A percentile compares a stretch with the other conserved stretches of the same genome.
Conservation (phyloP, 1,284 basidiomycete species). For the Sphagnurus paluster region DNA sequence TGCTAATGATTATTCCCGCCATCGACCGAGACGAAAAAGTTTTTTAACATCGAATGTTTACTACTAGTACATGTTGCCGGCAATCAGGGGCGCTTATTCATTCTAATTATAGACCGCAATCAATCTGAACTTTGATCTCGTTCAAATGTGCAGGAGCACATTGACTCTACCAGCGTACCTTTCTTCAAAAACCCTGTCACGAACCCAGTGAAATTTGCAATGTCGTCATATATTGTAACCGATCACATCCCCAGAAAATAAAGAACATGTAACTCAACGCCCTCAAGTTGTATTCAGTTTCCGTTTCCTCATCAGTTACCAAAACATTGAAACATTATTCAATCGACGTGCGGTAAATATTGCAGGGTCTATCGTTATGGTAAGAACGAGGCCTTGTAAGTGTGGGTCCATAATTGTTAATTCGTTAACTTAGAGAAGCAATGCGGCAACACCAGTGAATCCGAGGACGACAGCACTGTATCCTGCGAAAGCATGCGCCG, state of each 20-base stretch:
- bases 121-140: no score
- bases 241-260: no score
- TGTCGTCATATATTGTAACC: no score
- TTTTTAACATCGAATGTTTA: no score
- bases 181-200: background rate
- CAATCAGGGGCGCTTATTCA: no score
- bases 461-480: constrained; percentile 18
- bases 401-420: background rate
- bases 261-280: no score
- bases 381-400: background rate
- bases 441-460: constrained; percentile 17
- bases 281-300: no score
- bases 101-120: no score
- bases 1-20: background rate
- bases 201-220: background rate
- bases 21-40: constrained; percentile 3
- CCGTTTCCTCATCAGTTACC: no score
- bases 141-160: no score
- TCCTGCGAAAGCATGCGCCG: constrained; percentile 16
- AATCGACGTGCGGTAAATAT: background rate
- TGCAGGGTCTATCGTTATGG: background rate
- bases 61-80: no score
- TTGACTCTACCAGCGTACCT: no score
- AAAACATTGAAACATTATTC: constrained; percentile 1
- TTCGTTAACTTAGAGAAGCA: constrained; percentile 18